Percentiles rank a stretch among this genome's conserved stretches.
Evolutionary conservation across 768 basidiomycete genomes (phyloP).

Genomic region (Lactifluus rugatus): DNA sequence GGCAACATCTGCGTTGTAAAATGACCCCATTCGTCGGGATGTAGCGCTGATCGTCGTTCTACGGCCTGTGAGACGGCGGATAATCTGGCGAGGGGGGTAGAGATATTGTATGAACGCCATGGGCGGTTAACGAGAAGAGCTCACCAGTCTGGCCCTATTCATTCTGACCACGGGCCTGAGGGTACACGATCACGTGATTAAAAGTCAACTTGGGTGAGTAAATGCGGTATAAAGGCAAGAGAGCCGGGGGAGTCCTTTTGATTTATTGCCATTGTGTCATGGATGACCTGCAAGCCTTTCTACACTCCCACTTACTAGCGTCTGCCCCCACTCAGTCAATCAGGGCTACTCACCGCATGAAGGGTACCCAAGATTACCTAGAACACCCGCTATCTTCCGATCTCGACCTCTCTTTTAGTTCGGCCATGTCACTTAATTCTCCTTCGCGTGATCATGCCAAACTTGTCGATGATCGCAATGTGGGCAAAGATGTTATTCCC

Average conservation of each 20-base stretch:
- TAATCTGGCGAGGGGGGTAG: not conserved
- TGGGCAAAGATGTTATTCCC: slow-evolving; percentile 40
- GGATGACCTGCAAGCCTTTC: slow-evolving; percentile 43
- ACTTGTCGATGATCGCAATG: slow-evolving; percentile 41
- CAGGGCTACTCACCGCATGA: slow-evolving; percentile 29
- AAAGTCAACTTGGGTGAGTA: slow-evolving; percentile 8
- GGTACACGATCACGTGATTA: slow-evolving; percentile 14
- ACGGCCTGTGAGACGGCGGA: not conserved
- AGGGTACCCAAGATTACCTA: slow-evolving; percentile 37
- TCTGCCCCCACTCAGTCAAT: slow-evolving; percentile 21
- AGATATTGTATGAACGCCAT: not conserved
- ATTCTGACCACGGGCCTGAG: not conserved
- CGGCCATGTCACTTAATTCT: slow-evolving; percentile 70
- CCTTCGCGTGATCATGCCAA: slow-evolving; percentile 43
- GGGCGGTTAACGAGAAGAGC: not conserved
- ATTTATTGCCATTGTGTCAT: not conserved
- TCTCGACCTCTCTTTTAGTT: slow-evolving; percentile 74
- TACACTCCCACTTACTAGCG: slow-evolving; percentile 37
- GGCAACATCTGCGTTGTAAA: slow-evolving; percentile 62
- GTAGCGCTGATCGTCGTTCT: not conserved
- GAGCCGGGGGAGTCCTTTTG: not conserved
- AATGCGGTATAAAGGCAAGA: slow-evolving; percentile 4
- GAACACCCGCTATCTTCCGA: slow-evolving; percentile 68
- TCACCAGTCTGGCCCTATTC: too few relatives aligned
- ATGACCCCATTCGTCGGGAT: slow-evolving; percentile 33